Conservation (phyloP, 371 early-diverging fungal species). For the Neoconidiobolus thromboides region DNA sequence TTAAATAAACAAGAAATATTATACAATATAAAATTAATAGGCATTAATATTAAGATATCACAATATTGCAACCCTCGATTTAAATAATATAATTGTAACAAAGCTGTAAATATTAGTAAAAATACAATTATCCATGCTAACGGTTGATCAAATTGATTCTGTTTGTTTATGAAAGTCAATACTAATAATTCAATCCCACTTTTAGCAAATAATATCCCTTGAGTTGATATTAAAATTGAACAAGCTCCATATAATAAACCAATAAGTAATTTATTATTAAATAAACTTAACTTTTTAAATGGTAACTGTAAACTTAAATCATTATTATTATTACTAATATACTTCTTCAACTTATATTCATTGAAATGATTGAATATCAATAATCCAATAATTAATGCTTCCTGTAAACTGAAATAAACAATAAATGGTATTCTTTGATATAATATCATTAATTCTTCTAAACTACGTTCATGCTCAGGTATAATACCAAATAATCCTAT, state of each 20-base stretch:
- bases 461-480: conserved; percentile 46
- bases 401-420: conserved; percentile 38
- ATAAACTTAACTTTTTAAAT: conserved; percentile 8
- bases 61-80: conserved; percentile 53
- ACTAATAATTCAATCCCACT: conserved; percentile 54
- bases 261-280: conserved; percentile 11
- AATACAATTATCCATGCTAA: conserved; percentile 49
- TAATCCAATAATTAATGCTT: conserved; percentile 25
- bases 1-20: conserved; percentile 58
- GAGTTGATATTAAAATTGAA: conserved; percentile 52
- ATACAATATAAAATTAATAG: conserved; percentile 55
- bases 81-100: conserved; percentile 52
- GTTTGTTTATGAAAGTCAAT: conserved; percentile 25
- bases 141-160: conserved; percentile 48
- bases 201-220: conserved; percentile 58
- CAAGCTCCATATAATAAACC: conserved; percentile 45
- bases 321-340: conserved; percentile 8
- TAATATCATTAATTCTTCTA: conserved; percentile 43
- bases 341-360: conserved; percentile 17
- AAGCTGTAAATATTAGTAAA: conserved; percentile 38
- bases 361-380: conserved; percentile 27
- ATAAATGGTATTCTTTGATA: conserved; percentile 54
- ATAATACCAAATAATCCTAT: conserved; percentile 59
- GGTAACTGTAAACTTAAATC: conserved; percentile 6
- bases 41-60: conserved; percentile 61